Evolutionary conservation across 306 rosid genomes (phyloP), one percentile per base, ranked within the genome.

Genomic region (Citrullus amarus): DNA sequence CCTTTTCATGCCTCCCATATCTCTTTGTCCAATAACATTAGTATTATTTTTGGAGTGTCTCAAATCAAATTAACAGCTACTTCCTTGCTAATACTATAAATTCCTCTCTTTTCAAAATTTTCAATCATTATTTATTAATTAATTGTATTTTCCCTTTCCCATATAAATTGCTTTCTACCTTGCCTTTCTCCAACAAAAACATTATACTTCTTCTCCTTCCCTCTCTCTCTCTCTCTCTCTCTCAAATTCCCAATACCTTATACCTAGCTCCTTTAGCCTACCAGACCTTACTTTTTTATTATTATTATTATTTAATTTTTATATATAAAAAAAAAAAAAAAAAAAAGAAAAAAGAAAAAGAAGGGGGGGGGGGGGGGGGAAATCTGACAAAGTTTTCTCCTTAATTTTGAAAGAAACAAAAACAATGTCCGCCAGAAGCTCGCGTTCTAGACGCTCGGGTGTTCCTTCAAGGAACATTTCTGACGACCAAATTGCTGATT

Each of bases 401-500:
- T 48, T 3, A 48, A 8, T 10, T 58, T 59, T 15, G 5, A 12
- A 76, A 12, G 6, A 87, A 2, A 53, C 12, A 13, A 74, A 22
- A 8, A 86, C 65, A 84, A 92, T 92, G 99, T 92, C 99, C 2
- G 82, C 80, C 89, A 91, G 99, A 88, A 87, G 92, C 86, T 92
- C 88, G 15, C 70, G 56, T 78, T 83, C 97, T 0, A 85, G 89
- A 61, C 85, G 25, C 79, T 82, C 90, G 17, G 7, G 9, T 58
- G 53, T 41, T 39, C 22, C 50, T 14, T 30, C 85, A 13, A 65
- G 82, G 54, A 86, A 83, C 78, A 90, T 92, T 81, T 86, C 86
- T 54, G 99, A 96, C 67, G 98, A 92, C 13, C 99, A 96, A 89
- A 96, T 96, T 88, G 80, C 90, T 56, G 98, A 92, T 84, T 97